Base-by-base conservation (phyloP, 169 alveolate species). In the Perkinsus marinus region DNA sequence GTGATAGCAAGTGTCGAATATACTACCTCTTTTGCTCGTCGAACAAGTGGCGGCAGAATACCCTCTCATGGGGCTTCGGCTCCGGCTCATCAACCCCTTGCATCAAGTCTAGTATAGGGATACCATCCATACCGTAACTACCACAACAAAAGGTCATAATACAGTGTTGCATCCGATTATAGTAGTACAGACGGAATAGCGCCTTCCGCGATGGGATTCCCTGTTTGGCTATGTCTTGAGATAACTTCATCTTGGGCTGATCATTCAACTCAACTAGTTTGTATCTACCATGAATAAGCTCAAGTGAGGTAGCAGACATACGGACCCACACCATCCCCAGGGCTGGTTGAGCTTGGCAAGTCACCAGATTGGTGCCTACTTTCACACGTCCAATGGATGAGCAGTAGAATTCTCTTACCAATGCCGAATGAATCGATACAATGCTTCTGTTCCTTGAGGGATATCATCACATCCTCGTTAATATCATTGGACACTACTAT, bases 321-420 rank as follows among this genome's bases (percentile, higher is more conserved):
- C 26, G 26, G 22, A 26, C 5, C 22, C 22, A 57, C 79, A 93
- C 95, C 96, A 96, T 95, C 26, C 98, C 98, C 38, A 97, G 92
- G 0, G 99, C 98, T 0, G 99, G 99, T 89, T 97, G 96, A 43
- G 97, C 95, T 92, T 96, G 96, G 93, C 99, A 97, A 16, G 99
- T 97, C 10, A 97, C 98, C 43, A 97, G 93, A 90, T 97, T 95
- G 43, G 99, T 97, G 2, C 99, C 79, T 57, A 16, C n/a, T n/a
- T n/a, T 41, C 19, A 3, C 19, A 41, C 19, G 10, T 41, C 46
- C 46, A 41, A 10, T 41, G 10, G 46, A 10, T 6, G 79, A 57
- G 37, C 22, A 16, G 22, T 0, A 30, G 37, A 13, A 30, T 57
- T 16, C 36, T 57, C 79, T 57, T 16, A 57, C 79, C 99, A 68